Conservation (phyloP, 163 green algal genomes). For the Chlamydomonas reinhardtii region DNA sequence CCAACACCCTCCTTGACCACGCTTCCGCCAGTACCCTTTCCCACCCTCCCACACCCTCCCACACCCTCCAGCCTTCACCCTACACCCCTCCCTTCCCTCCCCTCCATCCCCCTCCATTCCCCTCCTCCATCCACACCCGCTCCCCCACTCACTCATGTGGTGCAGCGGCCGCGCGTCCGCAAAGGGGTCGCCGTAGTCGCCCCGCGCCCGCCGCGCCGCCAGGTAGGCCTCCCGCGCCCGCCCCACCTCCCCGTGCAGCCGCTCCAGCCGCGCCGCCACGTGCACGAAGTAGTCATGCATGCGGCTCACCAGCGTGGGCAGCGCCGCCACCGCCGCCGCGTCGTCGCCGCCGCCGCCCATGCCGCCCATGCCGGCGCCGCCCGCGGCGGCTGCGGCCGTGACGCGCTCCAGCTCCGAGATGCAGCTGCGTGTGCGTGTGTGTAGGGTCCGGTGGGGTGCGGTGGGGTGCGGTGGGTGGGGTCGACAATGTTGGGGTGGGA, state of each 20-base stretch:
- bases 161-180: conserved; percentile 42
- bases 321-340: background rate
- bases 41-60: no score
- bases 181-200: conserved; percentile 65
- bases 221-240: conserved; percentile 55
- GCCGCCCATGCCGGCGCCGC: background rate
- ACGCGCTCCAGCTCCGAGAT: conserved; percentile 68
- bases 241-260: conserved; percentile 60
- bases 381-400: background rate
- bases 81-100: no score
- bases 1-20: no score
- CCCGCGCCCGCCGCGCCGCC: conserved; percentile 49
- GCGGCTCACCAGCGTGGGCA: conserved; percentile 67
- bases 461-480: no score
- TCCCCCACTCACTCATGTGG: background rate
- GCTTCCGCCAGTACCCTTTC: no score
- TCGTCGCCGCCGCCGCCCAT: conserved; percentile 14
- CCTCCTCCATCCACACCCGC: background rate
- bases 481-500: background rate
- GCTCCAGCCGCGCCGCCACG: conserved; percentile 68
- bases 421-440: background rate
- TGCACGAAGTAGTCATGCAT: conserved; percentile 75
- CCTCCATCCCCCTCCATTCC: background rate
- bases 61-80: no score
- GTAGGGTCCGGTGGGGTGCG: no score